Base-by-base conservation (phyloP, 352 stramenopile species). In the Blastocystis sp. region DNA sequence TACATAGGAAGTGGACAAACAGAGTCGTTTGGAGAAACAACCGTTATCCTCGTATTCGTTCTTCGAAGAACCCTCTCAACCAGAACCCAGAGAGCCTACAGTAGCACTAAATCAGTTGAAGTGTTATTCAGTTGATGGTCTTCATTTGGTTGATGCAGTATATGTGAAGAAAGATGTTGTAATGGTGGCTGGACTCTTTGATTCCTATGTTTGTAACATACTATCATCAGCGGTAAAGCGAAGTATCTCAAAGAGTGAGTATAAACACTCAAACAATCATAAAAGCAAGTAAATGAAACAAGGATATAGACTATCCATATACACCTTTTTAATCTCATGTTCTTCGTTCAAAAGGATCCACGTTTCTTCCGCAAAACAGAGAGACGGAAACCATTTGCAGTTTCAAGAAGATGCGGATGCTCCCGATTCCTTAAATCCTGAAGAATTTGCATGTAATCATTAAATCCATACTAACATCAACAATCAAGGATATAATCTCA, bases 401-500 rank as follows among this genome's bases (percentile, higher is more conserved):
- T 14, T 32, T 61, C 54, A n/a, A 61, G 2, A 32, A 61, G 54
- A 32, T 32, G 19, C 3, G 54, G 6, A 61, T 61, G 54, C 2
- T 61, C 54, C 2, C 54, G 3, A 32, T 61, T 32, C 54, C 54
- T 61, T 12, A 61, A n/a, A 32, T 61, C 54, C 54, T 61, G 54
- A 16, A 61, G 54, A 61, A 61, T 61, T 3, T 32, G 54, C 54
- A 61, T 61, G 54, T 61, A 32, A 7, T 12, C 19, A 32, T 61
- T 32, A 61, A n/a, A 32, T n/a, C 27, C 3, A 61, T 12, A 61
- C 3, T 6, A n/a, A n/a, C 27, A 7, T 3, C 3, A 32, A n/a
- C 54, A 61, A 61, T 2, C 39, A 46, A 61, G 54, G 54, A 61
- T 61, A 92, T 59, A 46, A 85, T 88, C 66, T 87, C 88, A 14